Conservation (phyloP, 1,139 yeast species). For the Sugiyamaella xylanicola region DNA sequence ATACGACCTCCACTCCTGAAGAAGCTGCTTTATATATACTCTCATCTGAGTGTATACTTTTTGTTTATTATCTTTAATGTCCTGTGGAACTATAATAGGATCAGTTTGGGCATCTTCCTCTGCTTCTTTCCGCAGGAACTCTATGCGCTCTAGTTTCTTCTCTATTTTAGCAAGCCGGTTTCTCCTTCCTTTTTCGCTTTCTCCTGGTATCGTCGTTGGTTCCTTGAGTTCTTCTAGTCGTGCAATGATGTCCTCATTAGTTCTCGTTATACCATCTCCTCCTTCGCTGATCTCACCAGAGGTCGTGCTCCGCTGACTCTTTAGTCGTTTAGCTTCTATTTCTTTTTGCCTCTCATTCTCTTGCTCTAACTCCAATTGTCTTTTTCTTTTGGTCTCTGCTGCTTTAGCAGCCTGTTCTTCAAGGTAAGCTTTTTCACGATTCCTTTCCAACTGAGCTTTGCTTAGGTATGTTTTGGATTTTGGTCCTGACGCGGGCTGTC, state of each 20-base stretch:
- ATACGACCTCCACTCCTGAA: conserved; percentile 51
- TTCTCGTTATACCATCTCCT: no score
- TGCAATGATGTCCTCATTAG: conserved; percentile 44
- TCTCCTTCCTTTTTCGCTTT: conserved; percentile 38
- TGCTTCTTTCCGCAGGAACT: conserved; percentile 34
- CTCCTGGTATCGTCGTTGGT: conserved; percentile 55
- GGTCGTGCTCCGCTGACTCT: no score
- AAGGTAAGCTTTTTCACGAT: conserved; percentile 33
- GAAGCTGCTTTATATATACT: conserved; percentile 50
- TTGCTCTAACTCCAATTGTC: conserved; percentile 40
- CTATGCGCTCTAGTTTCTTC: conserved; percentile 35
- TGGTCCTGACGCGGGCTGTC: no score
- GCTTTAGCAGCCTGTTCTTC: conserved; percentile 39
- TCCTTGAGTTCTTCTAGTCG: conserved; percentile 46
- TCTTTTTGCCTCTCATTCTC: conserved; percentile 36
- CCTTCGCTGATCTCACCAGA: no score
- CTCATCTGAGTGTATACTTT: conserved; percentile 50
- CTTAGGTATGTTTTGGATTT: not conserved
- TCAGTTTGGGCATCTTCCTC: conserved; percentile 36
- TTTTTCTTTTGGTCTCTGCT: conserved; percentile 29
- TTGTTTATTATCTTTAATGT: conserved; percentile 44
- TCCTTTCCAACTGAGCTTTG: conserved; percentile 20
- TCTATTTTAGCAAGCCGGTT: conserved; percentile 31
- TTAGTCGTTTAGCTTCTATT: conserved; percentile 26
- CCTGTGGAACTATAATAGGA: conserved; percentile 41